phyloP scores from a whole-genome alignment of 768 basidiomycete species.

The Cystofilobasidium ferigula region DNA sequence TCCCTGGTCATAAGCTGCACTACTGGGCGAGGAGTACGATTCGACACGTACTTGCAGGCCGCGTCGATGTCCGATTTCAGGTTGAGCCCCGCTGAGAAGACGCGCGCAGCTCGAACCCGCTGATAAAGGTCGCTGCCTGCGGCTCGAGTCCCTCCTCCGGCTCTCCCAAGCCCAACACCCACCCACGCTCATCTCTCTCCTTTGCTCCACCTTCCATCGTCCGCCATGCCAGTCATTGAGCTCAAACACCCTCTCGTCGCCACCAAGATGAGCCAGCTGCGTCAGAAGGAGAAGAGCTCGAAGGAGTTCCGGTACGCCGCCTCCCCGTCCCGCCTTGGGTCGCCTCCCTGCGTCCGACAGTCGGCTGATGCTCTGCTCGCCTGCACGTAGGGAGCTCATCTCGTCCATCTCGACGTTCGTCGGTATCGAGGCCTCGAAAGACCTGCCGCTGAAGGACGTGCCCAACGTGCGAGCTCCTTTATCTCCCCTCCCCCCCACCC shows the following conservation, averaged over 20 bases:
- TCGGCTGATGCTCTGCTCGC: neutral
- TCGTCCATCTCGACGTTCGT: slow-evolving; percentile 63
- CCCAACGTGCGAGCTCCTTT: slow-evolving; percentile 48
- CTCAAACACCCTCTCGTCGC: slow-evolving; percentile 63
- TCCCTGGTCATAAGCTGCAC: no score
- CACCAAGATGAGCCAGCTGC: slow-evolving; percentile 59
- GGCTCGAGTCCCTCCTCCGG: no score
- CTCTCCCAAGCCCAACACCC: neutral
- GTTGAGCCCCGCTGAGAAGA: no score
- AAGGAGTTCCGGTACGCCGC: slow-evolving; percentile 78
- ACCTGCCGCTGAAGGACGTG: slow-evolving; percentile 55
- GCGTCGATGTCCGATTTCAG: no score
- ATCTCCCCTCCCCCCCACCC: neutral
- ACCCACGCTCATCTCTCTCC: neutral
- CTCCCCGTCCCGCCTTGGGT: slow-evolving; percentile 31
- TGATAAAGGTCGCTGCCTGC: no score
- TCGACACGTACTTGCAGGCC: no score
- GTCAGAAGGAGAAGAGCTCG: slow-evolving; percentile 50
- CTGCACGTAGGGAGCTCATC: slow-evolving; percentile 48
- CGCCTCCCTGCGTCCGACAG: neutral
- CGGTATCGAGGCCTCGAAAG: slow-evolving; percentile 69
- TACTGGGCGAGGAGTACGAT: no score
- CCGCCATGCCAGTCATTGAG: slow-evolving; percentile 17
- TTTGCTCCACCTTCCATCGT: neutral
- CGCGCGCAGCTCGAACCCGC: no score